phyloP scores from a whole-genome alignment of 2,329 filamentous ascomycete genomes.

The Aspergillus viridinutans region DNA sequence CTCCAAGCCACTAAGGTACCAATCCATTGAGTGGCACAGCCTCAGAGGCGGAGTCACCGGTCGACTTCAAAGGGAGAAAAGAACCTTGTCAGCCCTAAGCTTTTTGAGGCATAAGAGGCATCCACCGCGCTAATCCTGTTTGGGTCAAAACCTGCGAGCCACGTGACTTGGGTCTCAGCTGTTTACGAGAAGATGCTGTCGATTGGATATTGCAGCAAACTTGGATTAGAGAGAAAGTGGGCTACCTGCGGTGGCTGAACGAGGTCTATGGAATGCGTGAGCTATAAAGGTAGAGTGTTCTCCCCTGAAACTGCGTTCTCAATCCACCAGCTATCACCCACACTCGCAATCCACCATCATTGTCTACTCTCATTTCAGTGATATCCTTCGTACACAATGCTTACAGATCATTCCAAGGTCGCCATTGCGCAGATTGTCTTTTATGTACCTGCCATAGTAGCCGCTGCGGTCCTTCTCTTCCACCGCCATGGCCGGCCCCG shows the following conservation, averaged over 20 bases:
- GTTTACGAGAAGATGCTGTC: not conserved
- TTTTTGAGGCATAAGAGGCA: not conserved
- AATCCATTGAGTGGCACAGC: not conserved
- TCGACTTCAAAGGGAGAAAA: not conserved
- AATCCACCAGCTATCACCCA: too few species aligned
- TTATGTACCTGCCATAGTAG: slow-evolving; percentile 13
- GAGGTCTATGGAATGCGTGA: not conserved
- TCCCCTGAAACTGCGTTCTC: not conserved
- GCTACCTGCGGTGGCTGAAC: not conserved
- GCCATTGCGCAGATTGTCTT: slow-evolving; percentile 20
- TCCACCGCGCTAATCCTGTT: not conserved
- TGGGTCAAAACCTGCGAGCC: not conserved
- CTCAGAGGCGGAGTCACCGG: not conserved
- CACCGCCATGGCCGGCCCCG: slow-evolving; percentile 17
- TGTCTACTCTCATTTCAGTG: not conserved
- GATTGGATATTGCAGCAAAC: not conserved
- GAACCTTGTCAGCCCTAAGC: not conserved
- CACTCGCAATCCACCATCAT: not conserved
- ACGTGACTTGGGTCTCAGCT: not conserved
- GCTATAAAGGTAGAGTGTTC: not conserved
- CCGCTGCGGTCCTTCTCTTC: slow-evolving; percentile 10
- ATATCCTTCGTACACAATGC: slow-evolving; percentile 4
- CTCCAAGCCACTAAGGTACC: not conserved
- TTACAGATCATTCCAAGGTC: slow-evolving; percentile 16
- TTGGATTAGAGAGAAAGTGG: not conserved